Conservation (phyloP, 2,329 filamentous ascomycete species). For the Aphanoascus verrucosus region DNA sequence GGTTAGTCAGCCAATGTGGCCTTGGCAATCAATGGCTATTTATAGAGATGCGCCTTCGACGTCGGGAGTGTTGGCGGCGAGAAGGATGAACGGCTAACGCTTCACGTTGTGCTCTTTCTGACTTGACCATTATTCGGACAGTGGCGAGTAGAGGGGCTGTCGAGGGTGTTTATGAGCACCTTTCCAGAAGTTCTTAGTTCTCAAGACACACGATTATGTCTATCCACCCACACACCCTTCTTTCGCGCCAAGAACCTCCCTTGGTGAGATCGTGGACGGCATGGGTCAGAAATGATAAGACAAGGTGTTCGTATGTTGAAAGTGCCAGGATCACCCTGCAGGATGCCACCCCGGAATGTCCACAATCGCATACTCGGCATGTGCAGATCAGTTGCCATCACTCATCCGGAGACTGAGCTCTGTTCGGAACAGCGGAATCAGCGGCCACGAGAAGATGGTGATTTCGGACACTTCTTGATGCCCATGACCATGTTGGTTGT, state of each 20-base stretch:
- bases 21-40: not conserved
- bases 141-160: no score
- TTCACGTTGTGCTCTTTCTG: no score
- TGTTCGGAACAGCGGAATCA: not conserved
- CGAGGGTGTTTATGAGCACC: no score
- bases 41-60: not conserved
- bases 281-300: not conserved
- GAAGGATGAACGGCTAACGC: not conserved
- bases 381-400: not conserved
- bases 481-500: not conserved
- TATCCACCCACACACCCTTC: not conserved
- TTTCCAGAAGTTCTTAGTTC: not conserved
- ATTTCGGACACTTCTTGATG: not conserved
- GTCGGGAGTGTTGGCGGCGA: not conserved
- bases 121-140: no score
- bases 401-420: not conserved
- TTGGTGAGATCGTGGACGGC: not conserved
- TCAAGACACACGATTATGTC: no score
- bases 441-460: not conserved
- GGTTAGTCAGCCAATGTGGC: not conserved
- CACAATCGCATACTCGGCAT: constrained; percentile 6
- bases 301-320: not conserved
- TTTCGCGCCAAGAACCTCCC: not conserved
- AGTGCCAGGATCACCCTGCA: constrained; percentile 7
- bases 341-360: not conserved